A percentile compares a stretch with the other conserved stretches of the same genome.
Conservation (phyloP, 2,329 filamentous ascomycete species). For the Colletotrichum lentis region DNA sequence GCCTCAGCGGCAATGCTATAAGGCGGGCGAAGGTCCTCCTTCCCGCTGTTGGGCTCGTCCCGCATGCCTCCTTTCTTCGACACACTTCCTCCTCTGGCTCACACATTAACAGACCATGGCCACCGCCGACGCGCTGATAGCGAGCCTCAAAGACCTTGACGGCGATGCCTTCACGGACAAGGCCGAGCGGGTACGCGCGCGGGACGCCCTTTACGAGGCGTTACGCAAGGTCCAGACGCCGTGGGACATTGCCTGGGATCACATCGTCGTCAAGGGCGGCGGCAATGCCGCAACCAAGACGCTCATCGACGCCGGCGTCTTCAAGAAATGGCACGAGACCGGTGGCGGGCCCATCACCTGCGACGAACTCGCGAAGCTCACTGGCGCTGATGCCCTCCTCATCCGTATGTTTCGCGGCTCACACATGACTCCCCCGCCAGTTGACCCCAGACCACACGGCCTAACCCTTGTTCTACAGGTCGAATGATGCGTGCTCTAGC, state of each 20-base stretch:
- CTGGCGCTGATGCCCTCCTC: slow-evolving; percentile 46
- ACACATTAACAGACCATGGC: slow-evolving; percentile 35
- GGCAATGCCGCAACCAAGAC: slow-evolving; percentile 50
- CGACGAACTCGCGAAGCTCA: slow-evolving; percentile 46
- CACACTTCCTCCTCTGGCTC: neutral
- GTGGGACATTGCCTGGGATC: slow-evolving; percentile 52
- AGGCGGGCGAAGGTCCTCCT: neutral
- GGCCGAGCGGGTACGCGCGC: slow-evolving; percentile 45
- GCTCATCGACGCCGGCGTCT: slow-evolving; percentile 50
- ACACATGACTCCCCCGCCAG: neutral
- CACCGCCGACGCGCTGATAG: slow-evolving; percentile 42
- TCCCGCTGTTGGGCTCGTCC: neutral
- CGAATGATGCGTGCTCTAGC: slow-evolving; percentile 49
- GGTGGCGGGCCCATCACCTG: slow-evolving; percentile 45
- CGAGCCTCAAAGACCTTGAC: slow-evolving; percentile 42
- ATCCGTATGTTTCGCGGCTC: slow-evolving; percentile 42
- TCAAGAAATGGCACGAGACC: slow-evolving; percentile 47
- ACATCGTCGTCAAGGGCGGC: slow-evolving; percentile 47
- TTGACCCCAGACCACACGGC: neutral
- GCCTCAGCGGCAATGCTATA: neutral
- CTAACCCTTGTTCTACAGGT: slow-evolving; percentile 37
- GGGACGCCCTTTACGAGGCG: slow-evolving; percentile 46
- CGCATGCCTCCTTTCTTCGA: neutral
- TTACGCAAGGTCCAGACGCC: slow-evolving; percentile 48
- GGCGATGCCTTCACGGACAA: slow-evolving; percentile 46